Conservation (phyloP, 805 yeast genomes). For the Ogataea saltuana region DNA sequence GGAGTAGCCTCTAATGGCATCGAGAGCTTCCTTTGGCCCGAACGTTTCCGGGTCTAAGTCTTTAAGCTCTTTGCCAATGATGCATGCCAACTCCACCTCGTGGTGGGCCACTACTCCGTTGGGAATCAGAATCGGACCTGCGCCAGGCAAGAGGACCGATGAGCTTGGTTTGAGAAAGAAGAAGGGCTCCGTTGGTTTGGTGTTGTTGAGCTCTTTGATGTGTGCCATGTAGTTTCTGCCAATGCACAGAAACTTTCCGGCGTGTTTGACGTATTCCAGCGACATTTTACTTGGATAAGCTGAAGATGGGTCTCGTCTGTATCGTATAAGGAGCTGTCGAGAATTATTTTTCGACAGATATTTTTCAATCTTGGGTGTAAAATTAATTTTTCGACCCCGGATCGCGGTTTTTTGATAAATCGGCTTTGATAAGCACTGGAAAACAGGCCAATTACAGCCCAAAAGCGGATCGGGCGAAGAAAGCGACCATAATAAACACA, state of each 20-base stretch:
- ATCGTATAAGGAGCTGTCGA: too few species aligned
- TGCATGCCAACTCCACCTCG: slow-evolving; percentile 88
- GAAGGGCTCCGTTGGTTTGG: slow-evolving; percentile 82
- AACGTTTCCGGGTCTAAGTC: slow-evolving; percentile 59
- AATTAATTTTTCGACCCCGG: too few species aligned
- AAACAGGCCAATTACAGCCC: too few species aligned
- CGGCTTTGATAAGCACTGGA: too few species aligned
- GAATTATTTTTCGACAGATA: too few species aligned
- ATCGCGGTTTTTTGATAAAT: too few species aligned
- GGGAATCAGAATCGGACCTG: slow-evolving; percentile 84
- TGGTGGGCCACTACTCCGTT: slow-evolving; percentile 80
- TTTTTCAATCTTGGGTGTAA: too few species aligned
- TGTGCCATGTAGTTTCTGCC: slow-evolving; percentile 99
- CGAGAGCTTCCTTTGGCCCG: slow-evolving; percentile 65
- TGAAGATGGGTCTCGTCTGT: not conserved
- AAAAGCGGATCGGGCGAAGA: too few species aligned
- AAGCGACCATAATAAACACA: too few species aligned
- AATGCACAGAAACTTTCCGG: slow-evolving; percentile 85
- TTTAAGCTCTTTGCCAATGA: slow-evolving; percentile 63
- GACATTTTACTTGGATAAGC: slow-evolving; percentile 38
- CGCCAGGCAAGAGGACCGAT: slow-evolving; percentile 61
- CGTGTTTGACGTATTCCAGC: slow-evolving; percentile 53
- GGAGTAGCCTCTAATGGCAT: slow-evolving; percentile 82
- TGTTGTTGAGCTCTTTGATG: slow-evolving; percentile 82
- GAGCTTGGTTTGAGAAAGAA: slow-evolving; percentile 91